Evolutionary conservation across 306 rosid genomes (phyloP).

Genomic region (Glycine soja): DNA sequence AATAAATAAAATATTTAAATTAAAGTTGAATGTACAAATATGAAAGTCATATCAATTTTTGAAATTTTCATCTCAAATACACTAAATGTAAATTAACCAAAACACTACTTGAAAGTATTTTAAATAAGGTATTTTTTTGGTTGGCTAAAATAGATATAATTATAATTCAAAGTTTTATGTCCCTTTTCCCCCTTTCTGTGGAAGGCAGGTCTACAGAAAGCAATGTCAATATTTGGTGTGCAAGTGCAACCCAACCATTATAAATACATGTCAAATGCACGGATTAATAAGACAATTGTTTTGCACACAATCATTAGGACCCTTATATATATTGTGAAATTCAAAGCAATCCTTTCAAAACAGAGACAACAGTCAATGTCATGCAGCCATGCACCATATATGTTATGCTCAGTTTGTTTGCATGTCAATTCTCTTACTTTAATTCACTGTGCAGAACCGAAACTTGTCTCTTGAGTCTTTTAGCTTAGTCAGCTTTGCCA

Average conservation of each 20-base stretch:
- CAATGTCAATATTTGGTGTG: background rate
- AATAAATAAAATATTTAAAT: too few species aligned
- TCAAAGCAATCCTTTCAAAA: constrained; percentile 4
- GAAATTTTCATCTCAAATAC: too few species aligned
- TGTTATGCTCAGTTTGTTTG: constrained; percentile 2
- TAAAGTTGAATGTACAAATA: too few species aligned
- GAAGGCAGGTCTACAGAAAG: background rate
- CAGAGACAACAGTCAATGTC: constrained; percentile 40
- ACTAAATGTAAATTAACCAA: too few species aligned
- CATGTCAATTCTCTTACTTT: constrained; percentile 42
- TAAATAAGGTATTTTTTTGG: background rate
- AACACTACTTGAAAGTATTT: too few species aligned
- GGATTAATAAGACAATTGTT: constrained; percentile 24
- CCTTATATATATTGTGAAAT: background rate
- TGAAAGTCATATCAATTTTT: too few species aligned
- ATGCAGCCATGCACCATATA: constrained; percentile 18
- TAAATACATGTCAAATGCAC: background rate
- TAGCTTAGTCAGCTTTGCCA: background rate
- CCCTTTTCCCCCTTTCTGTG: too few species aligned
- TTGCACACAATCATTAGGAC: constrained; percentile 12
- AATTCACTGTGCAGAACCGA: constrained; percentile 7
- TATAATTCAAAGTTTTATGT: background rate
- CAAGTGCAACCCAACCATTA: background rate
- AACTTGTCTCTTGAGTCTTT: background rate
- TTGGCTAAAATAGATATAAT: background rate